A percentile compares a stretch with the other conserved stretches of the same genome.
Conservation (phyloP, 371 early-diverging fungal genomes). For the Lichtheimia ornata region DNA sequence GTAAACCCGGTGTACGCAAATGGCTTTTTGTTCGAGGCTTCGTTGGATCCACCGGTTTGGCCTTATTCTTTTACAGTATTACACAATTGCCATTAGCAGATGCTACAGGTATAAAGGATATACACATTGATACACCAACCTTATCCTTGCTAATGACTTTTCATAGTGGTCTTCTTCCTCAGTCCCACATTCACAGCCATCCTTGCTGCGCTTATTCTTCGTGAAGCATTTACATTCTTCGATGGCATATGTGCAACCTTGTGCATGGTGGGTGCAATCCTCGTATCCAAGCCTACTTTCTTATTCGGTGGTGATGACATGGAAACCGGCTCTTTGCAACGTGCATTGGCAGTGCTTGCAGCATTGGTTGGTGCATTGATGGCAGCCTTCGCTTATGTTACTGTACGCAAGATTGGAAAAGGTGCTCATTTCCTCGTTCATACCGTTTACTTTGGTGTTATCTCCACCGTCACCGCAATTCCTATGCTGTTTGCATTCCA, state of each 20-base stretch:
- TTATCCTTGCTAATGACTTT: not conserved
- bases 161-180: conserved; percentile 67
- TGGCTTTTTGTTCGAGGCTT: conserved; percentile 66
- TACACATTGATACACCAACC: not conserved
- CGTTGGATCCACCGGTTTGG: conserved; percentile 66
- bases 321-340: conserved; percentile 1
- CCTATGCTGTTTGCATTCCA: conserved; percentile 32
- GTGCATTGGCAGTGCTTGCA: conserved; percentile 36
- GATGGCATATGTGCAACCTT: conserved; percentile 56
- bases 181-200: conserved; percentile 77
- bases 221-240: conserved; percentile 57
- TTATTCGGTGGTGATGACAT: conserved; percentile 36
- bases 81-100: conserved; percentile 73
- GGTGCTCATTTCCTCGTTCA: conserved; percentile 69
- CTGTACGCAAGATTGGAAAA: conserved; percentile 70
- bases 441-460: conserved; percentile 73
- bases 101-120: conserved; percentile 56
- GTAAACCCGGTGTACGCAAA: conserved; percentile 45
- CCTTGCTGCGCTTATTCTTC: conserved; percentile 57
- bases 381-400: conserved; percentile 66
- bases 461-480: conserved; percentile 49
- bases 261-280: conserved; percentile 63
- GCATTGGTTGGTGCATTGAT: conserved; percentile 61
- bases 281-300: conserved; percentile 65
- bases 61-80: conserved; percentile 68